Conservation (phyloP, 345 rosid genomes). For the Acer saccharum region DNA sequence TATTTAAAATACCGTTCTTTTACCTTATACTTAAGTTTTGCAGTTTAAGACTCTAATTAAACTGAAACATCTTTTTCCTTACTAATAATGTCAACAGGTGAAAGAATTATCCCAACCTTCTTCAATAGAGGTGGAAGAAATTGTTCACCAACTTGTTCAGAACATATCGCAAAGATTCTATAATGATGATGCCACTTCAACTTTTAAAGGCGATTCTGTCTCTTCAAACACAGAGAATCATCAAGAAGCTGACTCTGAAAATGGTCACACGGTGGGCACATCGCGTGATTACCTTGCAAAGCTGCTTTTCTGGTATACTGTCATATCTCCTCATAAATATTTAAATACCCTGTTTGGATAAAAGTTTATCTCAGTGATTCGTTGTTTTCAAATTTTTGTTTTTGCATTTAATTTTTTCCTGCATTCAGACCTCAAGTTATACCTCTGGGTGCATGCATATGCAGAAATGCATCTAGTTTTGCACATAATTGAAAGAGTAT, state of each 20-base stretch:
- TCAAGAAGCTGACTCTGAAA: conserved; percentile 44
- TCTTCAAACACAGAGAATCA: conserved; percentile 26
- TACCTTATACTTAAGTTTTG: conserved; percentile 8
- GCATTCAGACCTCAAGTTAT: neutral
- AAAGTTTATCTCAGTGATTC: neutral
- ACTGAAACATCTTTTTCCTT: neutral
- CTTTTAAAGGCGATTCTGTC: conserved; percentile 36
- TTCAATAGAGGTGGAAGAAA: conserved; percentile 84
- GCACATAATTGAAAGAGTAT: neutral
- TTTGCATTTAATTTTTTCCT: neutral
- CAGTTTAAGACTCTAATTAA: conserved; percentile 5
- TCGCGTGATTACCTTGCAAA: conserved; percentile 91
- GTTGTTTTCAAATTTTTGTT: neutral
- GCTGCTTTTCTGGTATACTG: conserved; percentile 82
- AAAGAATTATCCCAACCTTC: conserved; percentile 79
- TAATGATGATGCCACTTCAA: conserved; percentile 43
- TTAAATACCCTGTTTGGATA: neutral
- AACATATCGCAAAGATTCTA: conserved; percentile 54
- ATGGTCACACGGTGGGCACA: conserved; percentile 49
- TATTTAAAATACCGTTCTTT: neutral
- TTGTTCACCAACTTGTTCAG: conserved; percentile 77
- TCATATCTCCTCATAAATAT: conserved; percentile 6
- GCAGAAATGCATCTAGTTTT: neutral
- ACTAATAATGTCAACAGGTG: conserved; percentile 42
- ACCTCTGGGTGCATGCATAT: neutral